Evolutionary conservation across 2,329 filamentous ascomycete species (phyloP).

Genomic region (Chalara sp.): DNA sequence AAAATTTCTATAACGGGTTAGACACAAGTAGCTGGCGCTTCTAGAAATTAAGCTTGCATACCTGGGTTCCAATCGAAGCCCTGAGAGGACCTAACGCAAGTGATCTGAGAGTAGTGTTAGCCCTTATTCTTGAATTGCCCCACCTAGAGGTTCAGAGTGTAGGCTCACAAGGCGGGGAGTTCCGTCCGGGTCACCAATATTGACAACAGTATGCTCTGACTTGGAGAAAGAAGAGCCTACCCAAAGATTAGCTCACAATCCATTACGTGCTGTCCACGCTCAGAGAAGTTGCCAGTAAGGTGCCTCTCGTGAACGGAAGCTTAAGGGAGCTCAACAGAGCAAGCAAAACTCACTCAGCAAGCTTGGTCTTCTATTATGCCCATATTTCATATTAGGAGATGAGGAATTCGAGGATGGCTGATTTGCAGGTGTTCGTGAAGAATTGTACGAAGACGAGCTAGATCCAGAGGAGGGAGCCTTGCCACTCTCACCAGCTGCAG

Average conservation of each 20-base stretch:
- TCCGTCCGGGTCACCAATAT: conserved; percentile 69
- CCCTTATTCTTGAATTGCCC: conserved; percentile 3
- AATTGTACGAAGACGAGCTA: conserved; percentile 47
- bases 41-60: conserved; percentile 27
- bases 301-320: too few species aligned
- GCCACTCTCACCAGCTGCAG: conserved; percentile 29
- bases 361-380: conserved; percentile 52
- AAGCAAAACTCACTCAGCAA: conserved; percentile 46
- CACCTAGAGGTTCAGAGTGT: background rate
- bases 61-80: conserved; percentile 80
- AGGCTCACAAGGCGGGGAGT: conserved; percentile 60
- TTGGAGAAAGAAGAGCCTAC: conserved; percentile 65
- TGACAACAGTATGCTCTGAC: conserved; percentile 73
- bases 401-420: conserved; percentile 34
- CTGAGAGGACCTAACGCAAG: conserved; percentile 72
- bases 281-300: too few species aligned
- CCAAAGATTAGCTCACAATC: background rate
- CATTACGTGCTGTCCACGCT: too few species aligned
- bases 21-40: background rate
- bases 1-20: conserved; percentile 57
- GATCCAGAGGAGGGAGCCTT: conserved; percentile 35
- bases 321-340: background rate
- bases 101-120: conserved; percentile 48
- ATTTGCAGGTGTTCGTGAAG: conserved; percentile 41
- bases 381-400: conserved; percentile 31